A percentile compares a stretch with the other conserved stretches of the same genome.
phyloP scores from a whole-genome alignment of 1,284 basidiomycete species.

The Pseudozyma tsukubaensis region DNA sequence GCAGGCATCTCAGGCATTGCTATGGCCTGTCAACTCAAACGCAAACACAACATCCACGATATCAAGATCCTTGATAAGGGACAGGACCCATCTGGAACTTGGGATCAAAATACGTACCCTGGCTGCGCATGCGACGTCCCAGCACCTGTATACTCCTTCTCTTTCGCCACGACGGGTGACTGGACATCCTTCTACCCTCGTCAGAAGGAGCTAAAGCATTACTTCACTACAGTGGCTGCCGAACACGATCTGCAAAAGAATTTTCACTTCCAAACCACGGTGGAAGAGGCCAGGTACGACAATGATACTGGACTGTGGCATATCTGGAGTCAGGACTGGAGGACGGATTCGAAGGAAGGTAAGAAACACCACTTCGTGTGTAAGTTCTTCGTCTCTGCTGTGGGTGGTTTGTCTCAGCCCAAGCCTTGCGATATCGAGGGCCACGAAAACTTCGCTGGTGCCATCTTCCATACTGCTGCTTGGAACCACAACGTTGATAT shows the following conservation, averaged over 20 bases:
- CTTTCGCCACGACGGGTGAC: constrained; percentile 63
- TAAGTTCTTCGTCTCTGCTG: constrained; percentile 61
- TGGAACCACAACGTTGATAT: constrained; percentile 67
- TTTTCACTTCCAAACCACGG: constrained; percentile 58
- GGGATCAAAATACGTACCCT: constrained; percentile 64
- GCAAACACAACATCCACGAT: constrained; percentile 53
- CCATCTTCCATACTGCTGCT: constrained; percentile 68
- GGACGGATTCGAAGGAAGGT: constrained; percentile 1
- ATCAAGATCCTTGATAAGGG: constrained; percentile 55
- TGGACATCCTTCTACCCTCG: constrained; percentile 61
- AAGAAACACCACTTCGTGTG: constrained; percentile 58
- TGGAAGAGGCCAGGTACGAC: constrained; percentile 58
- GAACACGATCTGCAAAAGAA: constrained; percentile 52
- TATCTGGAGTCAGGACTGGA: constrained; percentile 49
- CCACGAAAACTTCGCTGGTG: constrained; percentile 60
- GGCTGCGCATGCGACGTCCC: constrained; percentile 65
- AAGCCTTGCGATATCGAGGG: constrained; percentile 62
- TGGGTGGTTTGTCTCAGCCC: constrained; percentile 64
- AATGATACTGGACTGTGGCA: constrained; percentile 62
- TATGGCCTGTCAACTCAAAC: constrained; percentile 61
- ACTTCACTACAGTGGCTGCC: constrained; percentile 57
- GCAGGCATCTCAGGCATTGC: constrained; percentile 62
- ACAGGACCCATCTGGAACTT: constrained; percentile 52
- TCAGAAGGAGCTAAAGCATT: constrained; percentile 59
- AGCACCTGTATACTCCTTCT: constrained; percentile 65